Conservation (phyloP, 306 rosid species). For the Luffa aegyptiaca region DNA sequence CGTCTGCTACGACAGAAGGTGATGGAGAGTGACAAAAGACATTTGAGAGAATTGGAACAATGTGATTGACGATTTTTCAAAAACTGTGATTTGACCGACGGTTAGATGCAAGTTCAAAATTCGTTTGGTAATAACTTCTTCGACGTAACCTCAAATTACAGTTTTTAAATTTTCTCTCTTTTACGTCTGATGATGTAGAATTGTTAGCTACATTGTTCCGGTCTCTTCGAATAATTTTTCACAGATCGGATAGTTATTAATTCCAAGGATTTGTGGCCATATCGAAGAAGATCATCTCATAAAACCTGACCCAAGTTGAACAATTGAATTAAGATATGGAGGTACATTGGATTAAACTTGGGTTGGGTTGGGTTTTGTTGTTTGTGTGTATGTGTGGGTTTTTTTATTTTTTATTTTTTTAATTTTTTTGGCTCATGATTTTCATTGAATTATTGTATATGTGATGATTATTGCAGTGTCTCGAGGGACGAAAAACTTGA, state of each 20-base stretch:
- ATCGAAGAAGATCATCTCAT: background rate
- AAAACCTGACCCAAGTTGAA: background rate
- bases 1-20: constrained; percentile 76
- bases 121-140: background rate
- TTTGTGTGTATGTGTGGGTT: background rate
- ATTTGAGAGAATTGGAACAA: background rate
- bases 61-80: background rate
- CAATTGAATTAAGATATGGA: background rate
- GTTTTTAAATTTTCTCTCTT: background rate
- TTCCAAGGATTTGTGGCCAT: background rate
- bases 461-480: constrained; percentile 11
- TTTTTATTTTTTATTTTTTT: background rate
- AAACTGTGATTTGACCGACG: background rate
- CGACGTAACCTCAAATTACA: too few relatives aligned
- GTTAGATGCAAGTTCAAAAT: too few relatives aligned
- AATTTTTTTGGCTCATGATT: background rate
- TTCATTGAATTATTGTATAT: constrained; percentile 2
- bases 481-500: constrained; percentile 2
- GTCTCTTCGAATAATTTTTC: background rate
- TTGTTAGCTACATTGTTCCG: background rate
- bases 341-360: background rate
- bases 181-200: background rate
- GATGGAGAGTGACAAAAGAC: constrained; percentile 31
- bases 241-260: background rate
- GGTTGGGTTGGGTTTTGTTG: background rate